phyloP scores from a whole-genome alignment of 225 moss, liverwort and hornwort species.

The Bryoerythrophyllum caledonicum region DNA sequence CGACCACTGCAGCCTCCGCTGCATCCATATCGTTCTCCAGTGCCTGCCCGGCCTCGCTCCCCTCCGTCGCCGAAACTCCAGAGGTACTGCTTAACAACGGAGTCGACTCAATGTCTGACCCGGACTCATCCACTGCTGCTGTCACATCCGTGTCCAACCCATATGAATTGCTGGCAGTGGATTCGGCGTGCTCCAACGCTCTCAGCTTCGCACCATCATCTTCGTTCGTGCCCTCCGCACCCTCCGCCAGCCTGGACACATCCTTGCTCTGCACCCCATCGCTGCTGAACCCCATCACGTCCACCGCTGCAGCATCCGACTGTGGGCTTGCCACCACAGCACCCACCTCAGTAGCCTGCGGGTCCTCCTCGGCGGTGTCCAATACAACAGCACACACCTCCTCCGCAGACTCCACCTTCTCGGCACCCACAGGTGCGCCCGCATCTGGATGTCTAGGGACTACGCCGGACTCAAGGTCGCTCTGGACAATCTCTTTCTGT shows the following conservation, averaged over 20 bases:
- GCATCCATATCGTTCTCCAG: conserved; percentile 58
- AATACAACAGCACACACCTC: conserved; percentile 6
- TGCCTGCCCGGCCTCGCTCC: conserved; percentile 35
- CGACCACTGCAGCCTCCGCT: conserved; percentile 18
- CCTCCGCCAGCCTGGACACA: conserved; percentile 12
- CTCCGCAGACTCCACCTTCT: background rate
- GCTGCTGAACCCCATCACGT: background rate
- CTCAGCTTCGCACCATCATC: conserved; percentile 18
- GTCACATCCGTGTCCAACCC: conserved; percentile 23
- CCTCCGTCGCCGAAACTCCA: conserved; percentile 44
- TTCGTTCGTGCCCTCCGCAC: conserved; percentile 8
- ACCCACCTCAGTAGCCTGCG: conserved; percentile 7
- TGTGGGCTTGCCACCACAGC: conserved; percentile 14
- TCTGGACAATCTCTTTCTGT: conserved; percentile 17
- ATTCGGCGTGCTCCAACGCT: conserved; percentile 41
- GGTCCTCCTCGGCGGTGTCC: conserved; percentile 18
- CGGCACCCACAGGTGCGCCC: conserved; percentile 25
- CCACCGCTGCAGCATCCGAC: conserved; percentile 20
- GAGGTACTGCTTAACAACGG: conserved; percentile 41
- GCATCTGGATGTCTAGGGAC: conserved; percentile 9
- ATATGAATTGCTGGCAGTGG: conserved; percentile 39
- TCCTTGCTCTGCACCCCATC: conserved; percentile 18
- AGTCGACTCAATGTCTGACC: conserved; percentile 40
- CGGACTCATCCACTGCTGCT: conserved; percentile 33
- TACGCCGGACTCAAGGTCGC: conserved; percentile 12